Evolutionary conservation across 352 stramenopile genomes (phyloP).

Genomic region (Pythium myriotylum): DNA sequence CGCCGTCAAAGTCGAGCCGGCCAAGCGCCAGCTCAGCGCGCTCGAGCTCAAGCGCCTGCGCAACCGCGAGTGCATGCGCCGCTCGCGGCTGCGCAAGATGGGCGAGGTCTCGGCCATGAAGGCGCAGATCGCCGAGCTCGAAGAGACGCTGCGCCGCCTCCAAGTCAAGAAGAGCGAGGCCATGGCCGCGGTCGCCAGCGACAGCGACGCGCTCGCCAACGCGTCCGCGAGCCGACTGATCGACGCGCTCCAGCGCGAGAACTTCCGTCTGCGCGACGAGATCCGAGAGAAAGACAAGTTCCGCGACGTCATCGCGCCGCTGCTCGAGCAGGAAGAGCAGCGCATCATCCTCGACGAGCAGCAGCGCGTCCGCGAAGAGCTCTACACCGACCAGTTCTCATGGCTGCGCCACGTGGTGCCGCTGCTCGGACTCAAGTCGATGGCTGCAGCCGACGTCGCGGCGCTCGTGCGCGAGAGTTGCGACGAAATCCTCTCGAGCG

Average conservation of each 20-base stretch:
- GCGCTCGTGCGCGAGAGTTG: slow-evolving; percentile 22
- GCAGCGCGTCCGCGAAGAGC: slow-evolving; percentile 20
- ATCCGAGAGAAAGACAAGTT: slow-evolving; percentile 24
- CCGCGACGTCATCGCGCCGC: slow-evolving; percentile 11
- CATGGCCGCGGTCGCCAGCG: not conserved
- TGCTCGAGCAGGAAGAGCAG: slow-evolving; percentile 32
- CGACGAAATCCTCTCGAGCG: slow-evolving; percentile 22
- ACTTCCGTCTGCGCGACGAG: slow-evolving; percentile 22
- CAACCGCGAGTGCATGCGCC: slow-evolving; percentile 32
- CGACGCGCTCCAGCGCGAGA: slow-evolving; percentile 21
- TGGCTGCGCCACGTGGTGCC: slow-evolving; percentile 25
- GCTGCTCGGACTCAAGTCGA: slow-evolving; percentile 16
- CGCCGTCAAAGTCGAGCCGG: slow-evolving; percentile 17
- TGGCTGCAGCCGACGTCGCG: not conserved
- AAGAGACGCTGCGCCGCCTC: slow-evolving; percentile 12
- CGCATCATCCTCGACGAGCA: slow-evolving; percentile 24
- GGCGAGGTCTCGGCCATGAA: slow-evolving; percentile 24
- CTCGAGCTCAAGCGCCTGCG: slow-evolving; percentile 30
- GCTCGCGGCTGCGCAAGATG: slow-evolving; percentile 20
- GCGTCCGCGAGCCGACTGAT: not conserved
- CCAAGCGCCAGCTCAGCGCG: not conserved
- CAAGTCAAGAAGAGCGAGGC: slow-evolving; percentile 17
- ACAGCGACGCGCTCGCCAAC: not conserved
- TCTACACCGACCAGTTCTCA: slow-evolving; percentile 17
- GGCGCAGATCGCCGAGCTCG: slow-evolving; percentile 20